Conservation (phyloP, 768 basidiomycete species). For the Collybiopsis luxurians region DNA sequence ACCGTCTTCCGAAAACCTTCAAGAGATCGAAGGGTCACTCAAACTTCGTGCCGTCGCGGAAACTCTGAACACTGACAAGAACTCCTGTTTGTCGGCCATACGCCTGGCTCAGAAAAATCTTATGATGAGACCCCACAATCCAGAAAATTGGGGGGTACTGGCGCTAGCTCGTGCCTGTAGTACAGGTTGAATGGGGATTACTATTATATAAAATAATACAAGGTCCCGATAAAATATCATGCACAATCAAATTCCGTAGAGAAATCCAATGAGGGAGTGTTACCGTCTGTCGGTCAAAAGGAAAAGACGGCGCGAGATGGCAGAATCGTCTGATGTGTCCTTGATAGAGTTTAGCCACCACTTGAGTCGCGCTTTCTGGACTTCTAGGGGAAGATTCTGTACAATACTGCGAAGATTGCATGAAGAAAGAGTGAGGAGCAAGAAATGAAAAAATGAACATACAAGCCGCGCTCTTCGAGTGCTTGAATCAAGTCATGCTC, state of each 20-base stretch:
- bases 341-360: slow-evolving; percentile 64
- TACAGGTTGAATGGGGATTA: slow-evolving; percentile 23
- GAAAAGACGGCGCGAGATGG: slow-evolving; percentile 47
- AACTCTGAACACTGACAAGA: slow-evolving; percentile 26
- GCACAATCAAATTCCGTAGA: no score
- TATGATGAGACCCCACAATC: slow-evolving; percentile 47
- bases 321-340: slow-evolving; percentile 30
- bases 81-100: slow-evolving; percentile 30
- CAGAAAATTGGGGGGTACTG: slow-evolving; percentile 27
- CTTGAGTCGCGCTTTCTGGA: slow-evolving; percentile 47
- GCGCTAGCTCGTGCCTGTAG: slow-evolving; percentile 63
- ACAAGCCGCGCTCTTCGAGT: slow-evolving; percentile 79
- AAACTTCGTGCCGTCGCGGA: slow-evolving; percentile 50
- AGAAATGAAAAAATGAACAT: slow-evolving; percentile 25
- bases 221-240: background rate
- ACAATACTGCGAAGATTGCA: slow-evolving; percentile 29
- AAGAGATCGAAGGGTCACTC: slow-evolving; percentile 38
- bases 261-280: no score
- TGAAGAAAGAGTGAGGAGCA: background rate
- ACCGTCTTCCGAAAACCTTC: slow-evolving; percentile 16
- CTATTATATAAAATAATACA: slow-evolving; percentile 4
- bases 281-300: slow-evolving; percentile 30
- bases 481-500: slow-evolving; percentile 59
- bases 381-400: slow-evolving; percentile 34
- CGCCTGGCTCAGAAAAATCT: slow-evolving; percentile 60